A percentile compares a stretch with the other conserved stretches of the same genome.
These are phyloP conservation scores for Trichosanthes truncata DNA, from an alignment of 306 rosid genomes.

Conservation along the genomic window DNA sequence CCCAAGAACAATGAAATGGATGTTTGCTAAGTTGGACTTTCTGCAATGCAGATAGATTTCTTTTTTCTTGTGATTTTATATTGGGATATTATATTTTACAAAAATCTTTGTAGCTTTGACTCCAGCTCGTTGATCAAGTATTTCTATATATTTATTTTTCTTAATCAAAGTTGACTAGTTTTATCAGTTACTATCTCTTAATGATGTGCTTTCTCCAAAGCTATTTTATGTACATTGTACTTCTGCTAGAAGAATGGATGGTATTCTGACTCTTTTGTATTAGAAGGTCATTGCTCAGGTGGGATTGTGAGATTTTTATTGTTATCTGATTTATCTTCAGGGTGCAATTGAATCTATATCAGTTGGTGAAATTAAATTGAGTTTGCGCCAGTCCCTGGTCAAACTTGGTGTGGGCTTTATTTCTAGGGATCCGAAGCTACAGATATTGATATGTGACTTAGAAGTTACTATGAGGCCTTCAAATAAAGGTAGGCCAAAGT, in stretches of 20 bases:
- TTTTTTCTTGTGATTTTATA: not conserved
- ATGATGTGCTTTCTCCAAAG: not conserved
- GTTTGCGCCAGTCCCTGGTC: slow-evolving; percentile 87
- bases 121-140: not conserved
- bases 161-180: not conserved
- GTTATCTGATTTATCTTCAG: slow-evolving; percentile 39
- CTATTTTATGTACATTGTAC: not conserved
- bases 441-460: slow-evolving; percentile 79
- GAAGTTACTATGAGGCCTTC: slow-evolving; percentile 90
- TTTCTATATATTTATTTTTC: not conserved
- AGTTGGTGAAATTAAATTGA: slow-evolving; percentile 86
- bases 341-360: slow-evolving; percentile 87
- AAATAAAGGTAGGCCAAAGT: slow-evolving; percentile 37
- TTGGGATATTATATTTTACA: not conserved
- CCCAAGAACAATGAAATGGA: not conserved
- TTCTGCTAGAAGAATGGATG: slow-evolving; percentile 2
- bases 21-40: not conserved
- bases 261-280: slow-evolving; percentile 8
- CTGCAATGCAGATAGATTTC: not conserved
- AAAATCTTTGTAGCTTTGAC: not conserved
- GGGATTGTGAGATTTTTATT: slow-evolving; percentile 18
- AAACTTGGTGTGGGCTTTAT: slow-evolving; percentile 82
- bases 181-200: not conserved
- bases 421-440: slow-evolving; percentile 90
- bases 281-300: slow-evolving; percentile 9